Conservation (phyloP, 306 rosid species). For the Cicer chorassanicum region DNA sequence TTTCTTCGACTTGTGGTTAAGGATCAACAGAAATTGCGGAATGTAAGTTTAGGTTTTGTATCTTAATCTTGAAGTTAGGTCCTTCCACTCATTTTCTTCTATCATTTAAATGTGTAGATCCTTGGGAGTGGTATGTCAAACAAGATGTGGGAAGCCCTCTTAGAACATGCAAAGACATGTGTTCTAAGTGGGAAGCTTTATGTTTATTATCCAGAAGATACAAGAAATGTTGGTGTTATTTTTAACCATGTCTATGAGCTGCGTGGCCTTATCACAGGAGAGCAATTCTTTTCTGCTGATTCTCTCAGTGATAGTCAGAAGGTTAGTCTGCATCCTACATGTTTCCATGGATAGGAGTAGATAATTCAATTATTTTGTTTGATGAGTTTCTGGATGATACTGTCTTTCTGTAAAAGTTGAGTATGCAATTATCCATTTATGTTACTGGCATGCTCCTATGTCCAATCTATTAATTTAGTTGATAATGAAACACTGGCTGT, state of each 20-base stretch:
- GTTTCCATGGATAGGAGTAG: constrained; percentile 5
- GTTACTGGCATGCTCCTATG: constrained; percentile 34
- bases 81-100: constrained; percentile 39
- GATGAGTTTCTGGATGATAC: constrained; percentile 23
- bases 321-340: constrained; percentile 55
- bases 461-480: constrained; percentile 19
- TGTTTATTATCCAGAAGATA: constrained; percentile 92
- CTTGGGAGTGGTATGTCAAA: constrained; percentile 99
- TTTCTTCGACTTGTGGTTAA: constrained; percentile 89
- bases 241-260: constrained; percentile 89
- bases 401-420: constrained; percentile 14
- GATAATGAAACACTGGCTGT: background rate
- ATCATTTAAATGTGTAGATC: constrained; percentile 63
- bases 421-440: constrained; percentile 15
- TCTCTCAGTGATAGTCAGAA: constrained; percentile 87
- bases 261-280: constrained; percentile 84
- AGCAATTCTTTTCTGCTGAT: constrained; percentile 80
- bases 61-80: constrained; percentile 41
- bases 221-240: constrained; percentile 86
- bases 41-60: constrained; percentile 60
- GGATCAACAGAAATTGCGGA: constrained; percentile 76
- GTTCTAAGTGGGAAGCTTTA: constrained; percentile 80
- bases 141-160: constrained; percentile 99
- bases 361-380: constrained; percentile 20
- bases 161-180: constrained; percentile 98